Percentiles rank a stretch among this genome's conserved stretches.
phyloP scores from a whole-genome alignment of 2,329 filamentous ascomycete species.

The Zymoseptoria tritici region DNA sequence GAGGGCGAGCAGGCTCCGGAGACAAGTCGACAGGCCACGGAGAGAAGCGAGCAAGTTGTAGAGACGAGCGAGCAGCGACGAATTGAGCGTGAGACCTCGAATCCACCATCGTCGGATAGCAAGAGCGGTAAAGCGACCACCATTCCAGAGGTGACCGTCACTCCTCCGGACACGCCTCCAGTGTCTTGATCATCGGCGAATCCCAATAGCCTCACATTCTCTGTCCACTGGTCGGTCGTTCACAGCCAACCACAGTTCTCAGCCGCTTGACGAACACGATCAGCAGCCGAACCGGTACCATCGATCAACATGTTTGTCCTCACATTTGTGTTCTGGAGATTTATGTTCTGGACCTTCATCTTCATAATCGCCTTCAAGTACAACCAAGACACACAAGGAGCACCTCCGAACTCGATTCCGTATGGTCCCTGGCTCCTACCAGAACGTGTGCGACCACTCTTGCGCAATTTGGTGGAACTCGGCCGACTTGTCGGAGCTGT shows the following conservation, averaged over 20 bases:
- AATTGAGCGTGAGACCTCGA: not conserved
- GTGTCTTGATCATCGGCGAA: not conserved
- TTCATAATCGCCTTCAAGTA: not conserved
- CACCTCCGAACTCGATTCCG: not conserved
- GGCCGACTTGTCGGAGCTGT: not conserved
- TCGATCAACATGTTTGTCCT: not conserved
- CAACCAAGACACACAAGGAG: not conserved
- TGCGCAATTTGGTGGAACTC: not conserved
- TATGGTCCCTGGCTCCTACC: not conserved
- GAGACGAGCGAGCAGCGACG: not conserved
- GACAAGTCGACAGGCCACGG: not conserved
- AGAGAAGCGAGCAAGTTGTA: not conserved
- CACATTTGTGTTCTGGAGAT: not conserved
- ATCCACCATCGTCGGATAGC: not conserved
- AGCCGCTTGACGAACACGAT: too few species aligned
- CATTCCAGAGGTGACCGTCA: not conserved
- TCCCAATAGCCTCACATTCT: not conserved
- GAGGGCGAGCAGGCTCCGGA: not conserved
- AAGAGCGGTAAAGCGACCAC: not conserved
- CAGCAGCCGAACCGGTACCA: too few species aligned
- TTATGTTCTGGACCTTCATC: not conserved
- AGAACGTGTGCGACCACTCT: not conserved
- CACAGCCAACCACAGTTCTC: not conserved
- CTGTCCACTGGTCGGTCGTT: not conserved
- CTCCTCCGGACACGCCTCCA: not conserved